phyloP scores from a whole-genome alignment of 306 rosid species.

The Neltuma alba region DNA sequence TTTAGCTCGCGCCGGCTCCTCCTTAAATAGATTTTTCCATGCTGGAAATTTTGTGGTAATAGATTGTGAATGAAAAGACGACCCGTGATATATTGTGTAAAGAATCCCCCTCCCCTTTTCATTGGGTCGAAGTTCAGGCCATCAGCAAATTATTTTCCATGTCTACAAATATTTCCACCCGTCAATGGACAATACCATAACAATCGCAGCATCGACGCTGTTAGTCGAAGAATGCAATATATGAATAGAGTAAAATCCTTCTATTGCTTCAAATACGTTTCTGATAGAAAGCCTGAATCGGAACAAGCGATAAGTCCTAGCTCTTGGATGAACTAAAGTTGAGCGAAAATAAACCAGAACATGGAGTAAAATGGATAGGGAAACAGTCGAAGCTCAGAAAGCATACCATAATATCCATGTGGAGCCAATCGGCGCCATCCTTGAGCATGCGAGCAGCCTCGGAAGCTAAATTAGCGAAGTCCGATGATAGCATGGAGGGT shows the following conservation, averaged over 20 bases:
- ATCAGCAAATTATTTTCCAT: background rate
- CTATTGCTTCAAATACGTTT: background rate
- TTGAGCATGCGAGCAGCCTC: constrained; percentile 82
- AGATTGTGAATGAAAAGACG: background rate
- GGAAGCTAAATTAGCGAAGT: constrained; percentile 92
- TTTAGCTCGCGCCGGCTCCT: background rate
- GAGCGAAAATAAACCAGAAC: background rate
- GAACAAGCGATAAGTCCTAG: background rate
- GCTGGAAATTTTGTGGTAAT: background rate
- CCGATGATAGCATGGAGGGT: constrained; percentile 96
- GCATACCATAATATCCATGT: constrained; percentile 96
- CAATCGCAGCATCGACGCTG: background rate
- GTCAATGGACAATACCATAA: background rate
- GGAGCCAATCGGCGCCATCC: constrained; percentile 98
- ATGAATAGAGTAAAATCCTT: background rate
- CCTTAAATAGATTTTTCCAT: background rate
- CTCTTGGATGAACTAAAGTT: background rate
- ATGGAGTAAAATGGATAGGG: background rate
- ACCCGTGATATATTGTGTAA: background rate
- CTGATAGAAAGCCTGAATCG: background rate
- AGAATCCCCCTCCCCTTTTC: background rate
- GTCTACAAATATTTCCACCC: background rate
- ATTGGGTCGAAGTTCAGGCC: background rate
- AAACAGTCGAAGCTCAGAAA: background rate
- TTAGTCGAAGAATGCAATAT: background rate